Evolutionary conservation across 495 filamentous ascomycete species (phyloP).

Genomic region (Pyrenula massariospora): DNA sequence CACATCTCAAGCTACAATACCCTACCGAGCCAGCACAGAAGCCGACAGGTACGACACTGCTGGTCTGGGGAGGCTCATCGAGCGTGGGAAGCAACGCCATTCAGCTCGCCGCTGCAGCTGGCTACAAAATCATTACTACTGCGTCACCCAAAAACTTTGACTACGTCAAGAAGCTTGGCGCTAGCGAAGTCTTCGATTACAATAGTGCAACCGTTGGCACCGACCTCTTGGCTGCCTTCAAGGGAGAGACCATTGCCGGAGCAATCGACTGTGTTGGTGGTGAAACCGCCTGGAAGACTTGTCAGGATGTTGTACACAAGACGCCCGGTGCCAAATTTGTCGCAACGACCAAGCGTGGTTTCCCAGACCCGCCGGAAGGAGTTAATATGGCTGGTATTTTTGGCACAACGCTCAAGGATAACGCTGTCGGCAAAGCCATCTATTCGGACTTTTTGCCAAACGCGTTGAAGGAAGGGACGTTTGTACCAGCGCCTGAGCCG

Average conservation of each 20-base stretch:
- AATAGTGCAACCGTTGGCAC: slow-evolving; percentile 19
- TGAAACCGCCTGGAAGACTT: slow-evolving; percentile 1
- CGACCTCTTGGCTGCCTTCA: slow-evolving; percentile 12
- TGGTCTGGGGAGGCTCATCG: slow-evolving; percentile 50
- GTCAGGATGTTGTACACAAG: slow-evolving; percentile 1
- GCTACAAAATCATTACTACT: slow-evolving; percentile 46
- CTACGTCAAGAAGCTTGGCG: slow-evolving; percentile 39
- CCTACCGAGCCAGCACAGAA: slow-evolving; percentile 11
- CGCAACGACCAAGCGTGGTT: not conserved
- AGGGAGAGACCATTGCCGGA: slow-evolving; percentile 3
- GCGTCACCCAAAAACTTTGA: slow-evolving; percentile 41
- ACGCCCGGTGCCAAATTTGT: slow-evolving; percentile 5
- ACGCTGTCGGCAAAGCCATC: slow-evolving; percentile 16
- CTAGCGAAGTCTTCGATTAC: slow-evolving; percentile 48
- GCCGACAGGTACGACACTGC: slow-evolving; percentile 22
- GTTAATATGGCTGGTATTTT: slow-evolving; percentile 4
- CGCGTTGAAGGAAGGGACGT: slow-evolving; percentile 16
- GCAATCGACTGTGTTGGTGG: slow-evolving; percentile 2
- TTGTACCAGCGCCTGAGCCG: slow-evolving; percentile 17
- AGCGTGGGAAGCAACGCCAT: slow-evolving; percentile 50
- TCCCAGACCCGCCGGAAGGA: slow-evolving; percentile 2
- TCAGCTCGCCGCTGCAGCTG: slow-evolving; percentile 47
- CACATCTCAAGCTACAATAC: slow-evolving; percentile 3
- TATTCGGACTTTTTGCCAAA: slow-evolving; percentile 20
- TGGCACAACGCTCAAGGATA: slow-evolving; percentile 1